Evolutionary conservation across 2,329 filamentous ascomycete genomes (phyloP).

Genomic region (Fusarium metavorans): DNA sequence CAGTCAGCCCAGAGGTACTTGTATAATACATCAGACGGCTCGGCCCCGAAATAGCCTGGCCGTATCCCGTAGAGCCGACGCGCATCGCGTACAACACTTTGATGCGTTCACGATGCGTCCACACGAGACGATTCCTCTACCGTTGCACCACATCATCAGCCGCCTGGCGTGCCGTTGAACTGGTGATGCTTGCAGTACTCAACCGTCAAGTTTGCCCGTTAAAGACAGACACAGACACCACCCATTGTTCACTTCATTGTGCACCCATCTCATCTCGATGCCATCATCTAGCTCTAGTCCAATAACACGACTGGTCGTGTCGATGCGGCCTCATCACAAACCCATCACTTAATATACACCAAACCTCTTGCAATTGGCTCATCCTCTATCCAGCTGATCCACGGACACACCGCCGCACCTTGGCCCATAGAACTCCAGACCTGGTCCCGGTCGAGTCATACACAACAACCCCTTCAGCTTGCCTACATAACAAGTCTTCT

Average conservation of each 20-base stretch:
- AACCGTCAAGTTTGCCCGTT: neutral
- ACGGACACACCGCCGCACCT: conserved; percentile 2
- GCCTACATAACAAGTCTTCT: neutral
- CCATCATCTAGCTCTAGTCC: neutral
- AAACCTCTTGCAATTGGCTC: conserved; percentile 16
- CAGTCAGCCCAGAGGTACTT: neutral
- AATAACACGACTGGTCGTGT: conserved; percentile 23
- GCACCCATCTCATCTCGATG: neutral
- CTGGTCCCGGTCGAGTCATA: neutral
- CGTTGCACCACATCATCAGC: neutral
- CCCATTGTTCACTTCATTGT: neutral
- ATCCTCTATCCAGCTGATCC: conserved; percentile 24
- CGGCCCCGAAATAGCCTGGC: conserved; percentile 1
- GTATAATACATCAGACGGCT: neutral
- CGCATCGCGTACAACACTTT: neutral
- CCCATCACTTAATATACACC: conserved; percentile 15
- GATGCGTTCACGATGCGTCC: conserved; percentile 1
- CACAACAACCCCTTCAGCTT: neutral
- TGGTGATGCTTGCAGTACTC: conserved; percentile 1
- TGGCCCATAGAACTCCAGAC: neutral
- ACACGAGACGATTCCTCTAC: neutral
- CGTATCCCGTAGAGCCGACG: neutral
- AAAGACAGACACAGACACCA: neutral
- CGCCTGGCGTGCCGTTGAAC: neutral
- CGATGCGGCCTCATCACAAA: conserved; percentile 33